A percentile compares a stretch with the other conserved stretches of the same genome.
phyloP scores from a whole-genome alignment of 495 filamentous ascomycete species.

The Podospora bellae-mahoneyi region DNA sequence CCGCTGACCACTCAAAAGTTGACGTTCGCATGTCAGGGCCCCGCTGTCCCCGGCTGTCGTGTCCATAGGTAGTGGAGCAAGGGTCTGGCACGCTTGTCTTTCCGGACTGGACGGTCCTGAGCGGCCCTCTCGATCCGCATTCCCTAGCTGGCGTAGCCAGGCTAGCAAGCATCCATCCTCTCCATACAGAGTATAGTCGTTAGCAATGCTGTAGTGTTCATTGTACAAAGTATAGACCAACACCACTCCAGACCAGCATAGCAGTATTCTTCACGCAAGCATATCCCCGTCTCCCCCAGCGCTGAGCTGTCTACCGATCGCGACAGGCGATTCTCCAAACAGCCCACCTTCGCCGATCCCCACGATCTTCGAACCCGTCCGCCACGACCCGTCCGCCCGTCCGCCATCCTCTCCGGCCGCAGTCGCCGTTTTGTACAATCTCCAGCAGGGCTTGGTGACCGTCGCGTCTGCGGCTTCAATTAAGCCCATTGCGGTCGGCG shows the following conservation, averaged over 20 bases:
- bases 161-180: neutral
- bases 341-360: neutral
- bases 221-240: too few species aligned
- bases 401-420: neutral
- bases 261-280: neutral
- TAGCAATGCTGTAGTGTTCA: neutral
- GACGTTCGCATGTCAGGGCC: neutral
- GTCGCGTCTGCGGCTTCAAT: neutral
- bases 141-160: neutral
- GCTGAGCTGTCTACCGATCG: neutral
- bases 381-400: slow-evolving; percentile 4
- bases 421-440: neutral
- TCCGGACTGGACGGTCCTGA: neutral
- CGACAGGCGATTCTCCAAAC: neutral
- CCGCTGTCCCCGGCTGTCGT: neutral
- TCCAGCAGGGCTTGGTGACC: neutral
- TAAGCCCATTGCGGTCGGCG: neutral
- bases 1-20: neutral
- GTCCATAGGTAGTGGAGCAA: neutral
- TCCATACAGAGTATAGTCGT: neutral
- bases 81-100: neutral
- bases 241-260: neutral
- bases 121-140: neutral
- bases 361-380: slow-evolving; percentile 1
- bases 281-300: neutral